Conservation (phyloP, 139 green algal genomes). For the Ulvella scutata region DNA sequence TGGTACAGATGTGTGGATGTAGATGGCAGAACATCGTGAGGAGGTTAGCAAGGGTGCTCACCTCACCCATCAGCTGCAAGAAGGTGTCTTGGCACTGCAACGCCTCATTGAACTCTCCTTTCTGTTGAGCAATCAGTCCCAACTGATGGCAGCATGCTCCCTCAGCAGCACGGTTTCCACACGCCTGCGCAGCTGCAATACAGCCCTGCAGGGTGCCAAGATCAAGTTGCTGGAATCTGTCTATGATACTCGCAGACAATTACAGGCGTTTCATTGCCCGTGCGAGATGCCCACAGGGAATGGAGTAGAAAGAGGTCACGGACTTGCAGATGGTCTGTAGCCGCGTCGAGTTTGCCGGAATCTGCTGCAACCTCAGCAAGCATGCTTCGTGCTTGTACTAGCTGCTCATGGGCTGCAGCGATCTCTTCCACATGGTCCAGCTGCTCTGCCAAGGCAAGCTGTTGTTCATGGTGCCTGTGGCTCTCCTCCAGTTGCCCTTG, state of each 20-base stretch:
- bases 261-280: no score
- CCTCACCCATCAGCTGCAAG: neutral
- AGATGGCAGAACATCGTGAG: no score
- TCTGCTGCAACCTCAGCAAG: neutral
- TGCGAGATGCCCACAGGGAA: no score
- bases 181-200: neutral
- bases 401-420: neutral
- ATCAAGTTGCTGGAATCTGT: neutral
- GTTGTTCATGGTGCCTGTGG: neutral
- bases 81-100: slow-evolving; percentile 11
- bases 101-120: slow-evolving; percentile 22
- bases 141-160: slow-evolving; percentile 28
- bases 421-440: neutral
- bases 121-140: slow-evolving; percentile 26
- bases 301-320: no score
- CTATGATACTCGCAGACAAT: no score
- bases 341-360: neutral
- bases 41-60: no score
- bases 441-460: neutral
- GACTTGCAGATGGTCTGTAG: neutral
- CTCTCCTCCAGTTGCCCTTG: neutral
- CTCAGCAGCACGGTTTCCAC: slow-evolving; percentile 1
- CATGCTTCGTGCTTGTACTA: neutral
- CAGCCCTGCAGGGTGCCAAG: neutral
- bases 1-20: no score